Evolutionary conservation across 495 filamentous ascomycete genomes (phyloP), one percentile per base, ranked within the genome.

Genomic region (Hypoxylon cercidicola): DNA sequence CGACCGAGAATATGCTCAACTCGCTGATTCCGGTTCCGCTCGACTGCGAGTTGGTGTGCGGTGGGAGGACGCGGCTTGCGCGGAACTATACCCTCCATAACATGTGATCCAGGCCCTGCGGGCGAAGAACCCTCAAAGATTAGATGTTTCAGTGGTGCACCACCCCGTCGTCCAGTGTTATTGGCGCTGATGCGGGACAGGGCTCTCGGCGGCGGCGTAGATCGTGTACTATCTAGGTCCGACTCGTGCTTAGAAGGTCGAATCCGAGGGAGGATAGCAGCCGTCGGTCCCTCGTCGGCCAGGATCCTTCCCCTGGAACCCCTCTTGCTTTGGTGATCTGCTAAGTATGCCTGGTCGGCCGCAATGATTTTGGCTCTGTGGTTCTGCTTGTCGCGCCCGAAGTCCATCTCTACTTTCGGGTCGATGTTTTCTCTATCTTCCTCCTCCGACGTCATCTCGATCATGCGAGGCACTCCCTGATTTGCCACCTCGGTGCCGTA

Each of bases 21-120:
- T 12, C 92, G 89, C 74, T 95, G 88, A 35, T 88, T 90, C 8
- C 96, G 85, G 72, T 97, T 97, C 45, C 89, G 86, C 67, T 97
- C 92, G 3, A 98, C 91, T 7, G 93, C 95, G 25, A 96, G 81
- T 70, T 99, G 95, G 74, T 99, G 95, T 9, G 92, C 90, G 0
- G 95, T 99, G 16, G 96, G 84, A 3, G 93, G 94, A 5, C 95
- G 86, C 3, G 89, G 86, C 59, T 80, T 84, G 16, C 80, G 70
- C 2, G 77, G 74, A 18, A 80, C 68, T 18, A 82, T 75, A 19
- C 78, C 76, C 44, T 81, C 81, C 13, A 77, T 58, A 8, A 67
- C 53, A 43, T 78, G 72, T 43, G 68, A 66, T 50, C 76, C 74
- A 4, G 66, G 67, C 15, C 65, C 71, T 30, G 76, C 79, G 12